phyloP scores from a whole-genome alignment of 805 yeast species.

The Kodamaea kaohsiungensis region DNA sequence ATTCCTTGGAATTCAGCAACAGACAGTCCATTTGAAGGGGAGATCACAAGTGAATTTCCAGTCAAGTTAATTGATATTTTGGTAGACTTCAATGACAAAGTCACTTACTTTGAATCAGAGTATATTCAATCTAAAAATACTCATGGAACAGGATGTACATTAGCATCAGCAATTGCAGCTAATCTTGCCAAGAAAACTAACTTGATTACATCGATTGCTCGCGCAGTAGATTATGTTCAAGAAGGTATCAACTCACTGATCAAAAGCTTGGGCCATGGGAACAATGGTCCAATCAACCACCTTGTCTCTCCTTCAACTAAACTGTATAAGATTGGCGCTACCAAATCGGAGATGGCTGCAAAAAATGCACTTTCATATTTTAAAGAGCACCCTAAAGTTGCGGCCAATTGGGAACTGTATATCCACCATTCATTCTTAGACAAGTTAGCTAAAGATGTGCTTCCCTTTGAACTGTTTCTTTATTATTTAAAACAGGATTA shows the following conservation, averaged over 20 bases:
- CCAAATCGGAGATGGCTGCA: constrained; percentile 2
- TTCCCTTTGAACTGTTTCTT: constrained; percentile 52
- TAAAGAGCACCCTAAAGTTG: constrained; percentile 55
- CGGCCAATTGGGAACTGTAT: constrained; percentile 58
- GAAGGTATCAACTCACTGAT: constrained; percentile 53
- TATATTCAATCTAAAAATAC: constrained; percentile 52
- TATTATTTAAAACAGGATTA: constrained; percentile 66
- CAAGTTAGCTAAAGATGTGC: constrained; percentile 50
- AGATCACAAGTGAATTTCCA: neutral
- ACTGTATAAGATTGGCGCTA: neutral
- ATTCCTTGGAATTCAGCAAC: constrained; percentile 40
- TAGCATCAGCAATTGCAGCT: constrained; percentile 79
- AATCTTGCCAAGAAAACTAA: constrained; percentile 59
- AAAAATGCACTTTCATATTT: constrained; percentile 43
- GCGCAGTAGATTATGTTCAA: constrained; percentile 66
- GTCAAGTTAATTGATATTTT: constrained; percentile 50
- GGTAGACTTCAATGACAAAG: constrained; percentile 42
- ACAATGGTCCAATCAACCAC: constrained; percentile 77
- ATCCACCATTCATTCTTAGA: constrained; percentile 62
- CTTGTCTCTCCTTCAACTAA: constrained; percentile 32
- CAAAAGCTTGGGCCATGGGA: constrained; percentile 49
- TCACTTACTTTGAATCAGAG: constrained; percentile 48
- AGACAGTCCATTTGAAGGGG: constrained; percentile 15
- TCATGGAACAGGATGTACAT: constrained; percentile 92
- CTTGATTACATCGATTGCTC: constrained; percentile 50